These are phyloP conservation scores for Rhexocercosporidium sp. DNA, from an alignment of 2,329 filamentous ascomycete genomes.

Conservation along the genomic window DNA sequence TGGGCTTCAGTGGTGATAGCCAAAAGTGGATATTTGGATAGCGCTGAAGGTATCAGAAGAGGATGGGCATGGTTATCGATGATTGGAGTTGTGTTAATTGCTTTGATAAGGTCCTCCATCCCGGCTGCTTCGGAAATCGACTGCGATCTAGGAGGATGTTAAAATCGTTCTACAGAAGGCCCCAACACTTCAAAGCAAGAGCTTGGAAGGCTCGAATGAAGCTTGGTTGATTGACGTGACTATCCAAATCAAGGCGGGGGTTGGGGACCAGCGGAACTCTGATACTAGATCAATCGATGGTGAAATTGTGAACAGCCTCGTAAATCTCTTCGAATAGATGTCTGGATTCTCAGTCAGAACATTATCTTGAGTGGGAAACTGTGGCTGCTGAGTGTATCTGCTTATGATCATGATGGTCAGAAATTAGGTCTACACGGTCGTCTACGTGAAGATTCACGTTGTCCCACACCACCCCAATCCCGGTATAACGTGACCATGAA, in stretches of 20 bases:
- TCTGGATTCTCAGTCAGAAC: no score
- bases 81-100: conserved; percentile 62
- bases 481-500: no score
- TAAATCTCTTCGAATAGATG: neutral
- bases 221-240: neutral
- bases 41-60: conserved; percentile 58
- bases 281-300: neutral
- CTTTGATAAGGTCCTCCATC: conserved; percentile 39
- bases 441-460: neutral
- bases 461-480: no score
- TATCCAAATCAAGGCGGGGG: neutral
- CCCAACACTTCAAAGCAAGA: neutral
- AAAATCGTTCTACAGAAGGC: no score
- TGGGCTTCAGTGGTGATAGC: conserved; percentile 76
- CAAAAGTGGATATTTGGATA: conserved; percentile 54
- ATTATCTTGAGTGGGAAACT: neutral
- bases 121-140: conserved; percentile 7
- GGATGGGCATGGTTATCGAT: conserved; percentile 79
- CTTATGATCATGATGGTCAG: neutral
- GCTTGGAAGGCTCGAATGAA: neutral
- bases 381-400: neutral
- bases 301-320: neutral
- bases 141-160: conserved; percentile 59
- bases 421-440: neutral
- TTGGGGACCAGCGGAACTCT: neutral